These are phyloP conservation scores for Calocybe cyanea DNA, from an alignment of 768 basidiomycete species.

Conservation along the genomic window DNA sequence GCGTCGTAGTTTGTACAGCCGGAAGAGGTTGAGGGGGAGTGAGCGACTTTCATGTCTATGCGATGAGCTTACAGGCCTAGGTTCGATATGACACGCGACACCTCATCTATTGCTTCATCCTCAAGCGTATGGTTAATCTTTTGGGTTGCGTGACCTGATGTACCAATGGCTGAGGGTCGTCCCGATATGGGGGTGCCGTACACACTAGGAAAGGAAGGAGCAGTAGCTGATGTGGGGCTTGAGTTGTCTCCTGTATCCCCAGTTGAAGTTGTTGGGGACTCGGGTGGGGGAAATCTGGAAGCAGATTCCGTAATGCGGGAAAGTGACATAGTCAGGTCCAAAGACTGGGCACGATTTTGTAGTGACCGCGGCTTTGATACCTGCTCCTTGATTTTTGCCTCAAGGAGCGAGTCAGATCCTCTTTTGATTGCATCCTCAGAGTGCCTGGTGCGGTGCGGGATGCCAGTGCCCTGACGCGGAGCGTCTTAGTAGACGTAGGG, in stretches of 20 bases:
- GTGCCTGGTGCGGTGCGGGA: slow-evolving; percentile 63
- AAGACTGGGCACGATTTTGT: slow-evolving; percentile 84
- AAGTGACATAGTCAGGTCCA: slow-evolving; percentile 82
- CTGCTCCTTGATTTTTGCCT: slow-evolving; percentile 81
- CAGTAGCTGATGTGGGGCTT: slow-evolving; percentile 74
- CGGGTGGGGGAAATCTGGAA: slow-evolving; percentile 61
- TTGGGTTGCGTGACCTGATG: slow-evolving; percentile 37
- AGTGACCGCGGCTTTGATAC: slow-evolving; percentile 74
- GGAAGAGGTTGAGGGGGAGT: slow-evolving; percentile 3
- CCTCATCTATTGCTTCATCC: slow-evolving; percentile 62
- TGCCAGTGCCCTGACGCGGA: slow-evolving; percentile 55
- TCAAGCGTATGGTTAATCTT: slow-evolving; percentile 41
- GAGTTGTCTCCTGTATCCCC: slow-evolving; percentile 74
- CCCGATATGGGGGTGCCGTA: slow-evolving; percentile 61
- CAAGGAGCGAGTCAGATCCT: slow-evolving; percentile 79
- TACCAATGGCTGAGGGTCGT: slow-evolving; percentile 40
- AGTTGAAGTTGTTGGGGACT: slow-evolving; percentile 77
- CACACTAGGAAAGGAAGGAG: slow-evolving; percentile 82
- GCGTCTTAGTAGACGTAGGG: slow-evolving; percentile 12
- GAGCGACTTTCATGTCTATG: slow-evolving; percentile 3
- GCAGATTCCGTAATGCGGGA: slow-evolving; percentile 73
- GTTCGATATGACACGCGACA: slow-evolving; percentile 75
- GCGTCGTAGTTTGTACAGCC: slow-evolving; percentile 19
- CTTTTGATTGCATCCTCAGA: slow-evolving; percentile 76
- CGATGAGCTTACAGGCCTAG: slow-evolving; percentile 50